Evolutionary conservation across 2,329 filamentous ascomycete genomes (phyloP), one percentile per base, ranked within the genome.

Genomic region (Exophiala alcalophila): DNA sequence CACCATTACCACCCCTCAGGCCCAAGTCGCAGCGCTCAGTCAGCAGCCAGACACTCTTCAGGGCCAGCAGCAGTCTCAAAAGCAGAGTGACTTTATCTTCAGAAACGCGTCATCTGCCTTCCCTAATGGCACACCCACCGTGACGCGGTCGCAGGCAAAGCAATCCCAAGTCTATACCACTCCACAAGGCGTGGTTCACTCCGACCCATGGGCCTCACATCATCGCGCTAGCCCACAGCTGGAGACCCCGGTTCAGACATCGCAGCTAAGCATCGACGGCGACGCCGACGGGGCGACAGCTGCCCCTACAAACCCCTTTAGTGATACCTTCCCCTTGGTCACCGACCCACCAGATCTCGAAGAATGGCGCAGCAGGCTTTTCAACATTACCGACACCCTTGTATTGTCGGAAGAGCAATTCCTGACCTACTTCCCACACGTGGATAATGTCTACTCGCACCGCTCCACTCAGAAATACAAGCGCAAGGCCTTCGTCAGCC

Each of bases 391-490:
- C 54, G 80, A 84, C 30, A 77, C 74, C 31, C 83, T 90, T 46
- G 76, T 81, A 9, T 65, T 91, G 54, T 86, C 77, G 20, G 79
- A 88, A 61, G 82, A 88, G 50, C 76, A 90, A 81, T 86, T 74
- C 52, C 78, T 86, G 58, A 87, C 78, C 5, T 91, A 90, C 64
- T 90, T 89, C 57, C 84, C 85, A 0, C 85, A 90, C 63, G 76
- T 91, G 54, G 86, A 90, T 68, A 90, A 90, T 61, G 78, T 90
- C 55, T 91, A 89, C 65, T 90, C 85, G 18, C 86, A 89, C 65
- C 82, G 85, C 49, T 89, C 85, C 2, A 89, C 85, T 2, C 86
- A 90, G 61, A 75, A 74, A 40, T 88, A 89, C 64, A 90, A 90
- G 67, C 81, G 83, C 57, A 87, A 86, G 56, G 81, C 83, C n/a